Conservation (phyloP, 2,329 filamentous ascomycete species). For the Clonostachys byssicola region DNA sequence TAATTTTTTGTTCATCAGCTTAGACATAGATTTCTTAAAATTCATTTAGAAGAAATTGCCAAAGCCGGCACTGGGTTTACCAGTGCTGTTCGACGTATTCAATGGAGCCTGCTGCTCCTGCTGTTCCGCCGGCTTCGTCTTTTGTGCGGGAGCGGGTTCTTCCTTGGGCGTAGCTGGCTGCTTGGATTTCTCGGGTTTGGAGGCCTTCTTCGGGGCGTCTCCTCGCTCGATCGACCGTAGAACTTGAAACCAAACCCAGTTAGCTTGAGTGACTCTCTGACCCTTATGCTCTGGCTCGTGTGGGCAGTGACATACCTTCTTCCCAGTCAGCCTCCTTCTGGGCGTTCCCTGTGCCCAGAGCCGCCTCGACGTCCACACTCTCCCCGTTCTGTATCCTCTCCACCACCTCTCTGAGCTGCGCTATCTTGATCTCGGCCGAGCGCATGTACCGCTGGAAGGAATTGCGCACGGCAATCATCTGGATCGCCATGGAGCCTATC, state of each 20-base stretch:
- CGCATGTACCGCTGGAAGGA: constrained; percentile 70
- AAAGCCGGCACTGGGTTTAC: constrained; percentile 19
- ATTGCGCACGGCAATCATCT: constrained; percentile 78
- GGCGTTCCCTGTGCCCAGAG: constrained; percentile 73
- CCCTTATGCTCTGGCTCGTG: not conserved
- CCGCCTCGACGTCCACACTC: constrained; percentile 78
- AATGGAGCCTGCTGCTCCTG: constrained; percentile 11
- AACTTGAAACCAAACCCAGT: constrained; percentile 32
- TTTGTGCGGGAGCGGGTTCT: constrained; percentile 12
- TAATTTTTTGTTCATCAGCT: constrained; percentile 7
- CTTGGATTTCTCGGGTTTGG: constrained; percentile 33
- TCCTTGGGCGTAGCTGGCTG: not conserved
- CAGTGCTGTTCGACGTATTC: constrained; percentile 8
- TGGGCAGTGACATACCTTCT: constrained; percentile 55
- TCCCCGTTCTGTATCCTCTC: constrained; percentile 67
- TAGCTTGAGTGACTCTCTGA: not conserved
- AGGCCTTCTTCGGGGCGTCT: constrained; percentile 45
- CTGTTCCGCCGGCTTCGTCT: constrained; percentile 7
- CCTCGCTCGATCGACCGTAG: constrained; percentile 64
- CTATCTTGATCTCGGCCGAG: constrained; percentile 75
- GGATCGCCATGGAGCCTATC: constrained; percentile 93
- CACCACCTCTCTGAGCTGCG: constrained; percentile 69
- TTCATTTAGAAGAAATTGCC: constrained; percentile 45
- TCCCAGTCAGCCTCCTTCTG: constrained; percentile 83
- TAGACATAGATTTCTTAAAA: constrained; percentile 5